phyloP scores from a whole-genome alignment of 2,329 filamentous ascomycete species.

The Stagonosporopsis vannaccii region DNA sequence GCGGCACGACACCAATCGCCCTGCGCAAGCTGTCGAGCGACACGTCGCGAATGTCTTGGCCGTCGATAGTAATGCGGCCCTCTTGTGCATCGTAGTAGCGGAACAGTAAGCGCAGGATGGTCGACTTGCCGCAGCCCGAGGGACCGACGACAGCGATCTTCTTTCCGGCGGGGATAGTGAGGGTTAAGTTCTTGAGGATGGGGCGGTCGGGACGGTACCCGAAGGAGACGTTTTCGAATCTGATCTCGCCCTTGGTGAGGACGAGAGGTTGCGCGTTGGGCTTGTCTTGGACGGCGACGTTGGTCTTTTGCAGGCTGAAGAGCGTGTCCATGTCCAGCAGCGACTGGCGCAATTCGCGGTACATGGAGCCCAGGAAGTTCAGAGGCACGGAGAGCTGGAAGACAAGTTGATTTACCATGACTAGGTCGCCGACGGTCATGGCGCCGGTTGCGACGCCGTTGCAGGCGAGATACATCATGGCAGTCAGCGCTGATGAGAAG shows the following conservation, averaged over 20 bases:
- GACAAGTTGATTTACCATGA: constrained; percentile 98
- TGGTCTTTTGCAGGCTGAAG: constrained; percentile 97
- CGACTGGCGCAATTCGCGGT: constrained; percentile 92
- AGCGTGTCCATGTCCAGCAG: constrained; percentile 98
- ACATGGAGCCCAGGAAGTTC: constrained; percentile 98
- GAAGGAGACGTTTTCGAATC: constrained; percentile 93
- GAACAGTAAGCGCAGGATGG: constrained; percentile 87
- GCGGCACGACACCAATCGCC: constrained; percentile 92
- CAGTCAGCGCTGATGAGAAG: constrained; percentile 90
- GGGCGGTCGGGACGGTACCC: constrained; percentile 87
- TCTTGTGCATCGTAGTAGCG: constrained; percentile 89
- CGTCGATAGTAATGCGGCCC: constrained; percentile 89
- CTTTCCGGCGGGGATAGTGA: constrained; percentile 93
- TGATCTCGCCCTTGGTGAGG: constrained; percentile 85
- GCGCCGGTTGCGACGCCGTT: constrained; percentile 82
- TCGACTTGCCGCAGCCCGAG: constrained; percentile 95
- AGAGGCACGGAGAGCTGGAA: constrained; percentile 97
- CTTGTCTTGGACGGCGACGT: constrained; percentile 82
- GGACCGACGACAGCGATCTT: constrained; percentile 96
- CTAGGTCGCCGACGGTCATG: constrained; percentile 91
- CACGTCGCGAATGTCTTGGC: constrained; percentile 87
- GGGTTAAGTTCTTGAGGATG: constrained; percentile 81
- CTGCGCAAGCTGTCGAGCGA: constrained; percentile 81
- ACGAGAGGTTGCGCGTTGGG: constrained; percentile 75
- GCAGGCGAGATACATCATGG: constrained; percentile 97